These are phyloP conservation scores for Orbilia blumenaviensis DNA, from an alignment of 2,329 filamentous ascomycete genomes.

Conservation along the genomic window DNA sequence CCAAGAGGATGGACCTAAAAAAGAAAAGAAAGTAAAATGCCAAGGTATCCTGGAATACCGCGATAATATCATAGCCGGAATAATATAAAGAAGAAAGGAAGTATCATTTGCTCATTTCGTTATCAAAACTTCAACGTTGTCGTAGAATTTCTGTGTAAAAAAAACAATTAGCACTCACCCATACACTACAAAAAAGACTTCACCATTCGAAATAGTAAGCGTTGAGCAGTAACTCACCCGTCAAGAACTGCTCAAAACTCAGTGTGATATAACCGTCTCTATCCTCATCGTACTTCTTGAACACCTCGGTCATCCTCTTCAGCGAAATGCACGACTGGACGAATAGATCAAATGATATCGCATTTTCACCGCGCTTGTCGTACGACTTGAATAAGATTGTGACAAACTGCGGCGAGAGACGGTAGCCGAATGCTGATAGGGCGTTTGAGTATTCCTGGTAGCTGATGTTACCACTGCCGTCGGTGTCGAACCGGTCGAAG, in stretches of 20 bases:
- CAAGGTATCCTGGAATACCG: background rate
- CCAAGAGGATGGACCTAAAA: background rate
- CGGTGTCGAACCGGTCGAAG: conserved; percentile 93
- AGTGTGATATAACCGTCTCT: conserved; percentile 89
- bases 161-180: background rate
- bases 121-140: conserved; percentile 51
- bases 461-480: conserved; percentile 85
- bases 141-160: conserved; percentile 54
- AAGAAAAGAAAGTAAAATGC: background rate
- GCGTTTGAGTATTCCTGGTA: conserved; percentile 88
- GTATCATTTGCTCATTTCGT: conserved; percentile 14
- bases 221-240: conserved; percentile 62
- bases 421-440: conserved; percentile 90
- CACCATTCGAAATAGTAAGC: background rate
- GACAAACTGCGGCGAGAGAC: conserved; percentile 84
- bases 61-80: conserved; percentile 9
- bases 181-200: background rate
- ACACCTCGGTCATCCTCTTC: conserved; percentile 98
- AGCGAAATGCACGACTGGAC: conserved; percentile 96
- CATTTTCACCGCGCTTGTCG: conserved; percentile 71
- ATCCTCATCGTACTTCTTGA: conserved; percentile 98
- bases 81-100: background rate
- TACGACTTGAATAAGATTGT: conserved; percentile 86
- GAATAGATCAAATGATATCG: conserved; percentile 80
- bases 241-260: conserved; percentile 82